Percentiles rank a stretch among this genome's conserved stretches.
Conservation (phyloP, 2,329 filamentous ascomycete genomes). For the Aureobasidium namibiae region DNA sequence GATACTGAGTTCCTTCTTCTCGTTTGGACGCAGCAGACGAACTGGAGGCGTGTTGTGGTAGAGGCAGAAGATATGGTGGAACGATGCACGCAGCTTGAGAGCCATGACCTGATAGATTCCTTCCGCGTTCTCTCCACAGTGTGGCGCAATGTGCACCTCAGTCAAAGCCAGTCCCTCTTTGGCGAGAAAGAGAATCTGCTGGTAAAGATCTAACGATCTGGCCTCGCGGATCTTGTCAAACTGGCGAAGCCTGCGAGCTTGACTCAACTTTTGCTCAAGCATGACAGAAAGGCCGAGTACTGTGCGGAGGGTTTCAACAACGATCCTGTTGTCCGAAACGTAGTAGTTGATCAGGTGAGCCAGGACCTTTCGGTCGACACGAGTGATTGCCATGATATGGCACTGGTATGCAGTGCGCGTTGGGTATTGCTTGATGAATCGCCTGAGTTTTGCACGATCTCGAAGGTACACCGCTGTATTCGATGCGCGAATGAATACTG, state of each 20-base stretch:
- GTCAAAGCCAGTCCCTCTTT: slow-evolving; percentile 83
- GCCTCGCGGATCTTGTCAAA: slow-evolving; percentile 73
- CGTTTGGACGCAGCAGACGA: slow-evolving; percentile 40
- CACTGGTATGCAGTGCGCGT: slow-evolving; percentile 2
- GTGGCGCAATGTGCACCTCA: slow-evolving; percentile 74
- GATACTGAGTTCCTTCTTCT: neutral
- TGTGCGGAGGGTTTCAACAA: slow-evolving; percentile 78
- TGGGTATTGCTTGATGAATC: neutral
- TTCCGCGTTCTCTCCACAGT: slow-evolving; percentile 61
- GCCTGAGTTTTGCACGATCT: neutral
- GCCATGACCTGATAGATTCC: slow-evolving; percentile 78
- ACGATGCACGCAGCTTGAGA: slow-evolving; percentile 85
- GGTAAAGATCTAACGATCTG: slow-evolving; percentile 72
- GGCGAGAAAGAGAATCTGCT: slow-evolving; percentile 91
- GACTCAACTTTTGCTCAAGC: slow-evolving; percentile 73
- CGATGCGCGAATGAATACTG: neutral
- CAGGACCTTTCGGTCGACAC: slow-evolving; percentile 96
- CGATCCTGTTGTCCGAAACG: slow-evolving; percentile 68
- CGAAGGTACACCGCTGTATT: neutral
- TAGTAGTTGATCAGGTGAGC: slow-evolving; percentile 68
- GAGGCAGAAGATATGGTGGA: slow-evolving; percentile 93
- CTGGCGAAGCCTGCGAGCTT: slow-evolving; percentile 72
- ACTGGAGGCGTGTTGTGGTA: slow-evolving; percentile 88
- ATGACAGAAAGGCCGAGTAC: slow-evolving; percentile 85
- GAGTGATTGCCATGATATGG: slow-evolving; percentile 75